These are phyloP conservation scores for Xylaria sp. DNA, from an alignment of 2,329 filamentous ascomycete species.

Conservation along the genomic window DNA sequence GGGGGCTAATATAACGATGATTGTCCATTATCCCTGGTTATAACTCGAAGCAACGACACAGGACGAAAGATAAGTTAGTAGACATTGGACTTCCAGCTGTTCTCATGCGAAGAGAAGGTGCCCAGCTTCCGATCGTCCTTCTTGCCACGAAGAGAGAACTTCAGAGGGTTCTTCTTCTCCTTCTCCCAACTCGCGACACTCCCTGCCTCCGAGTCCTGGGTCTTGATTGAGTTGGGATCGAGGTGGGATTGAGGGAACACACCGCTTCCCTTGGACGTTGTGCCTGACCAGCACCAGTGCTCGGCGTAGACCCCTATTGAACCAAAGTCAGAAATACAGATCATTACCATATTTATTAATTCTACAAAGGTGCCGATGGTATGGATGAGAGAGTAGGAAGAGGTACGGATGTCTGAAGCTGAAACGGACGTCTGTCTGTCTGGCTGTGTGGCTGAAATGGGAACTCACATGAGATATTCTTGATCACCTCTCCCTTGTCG, in stretches of 20 bases:
- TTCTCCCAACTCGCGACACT: constrained; percentile 49
- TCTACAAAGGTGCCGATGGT: not conserved
- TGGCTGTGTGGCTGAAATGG: not conserved
- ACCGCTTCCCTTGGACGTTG: constrained; percentile 49
- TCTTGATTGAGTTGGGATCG: constrained; percentile 46
- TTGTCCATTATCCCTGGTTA: not conserved
- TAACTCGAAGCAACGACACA: not conserved
- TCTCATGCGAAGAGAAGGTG: constrained; percentile 38
- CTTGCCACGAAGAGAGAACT: constrained; percentile 46
- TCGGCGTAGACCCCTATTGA: constrained; percentile 47
- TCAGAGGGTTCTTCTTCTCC: constrained; percentile 48
- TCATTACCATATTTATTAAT: not conserved
- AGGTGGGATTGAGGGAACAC: constrained; percentile 51
- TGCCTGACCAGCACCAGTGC: constrained; percentile 52
- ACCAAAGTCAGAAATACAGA: constrained; percentile 29
- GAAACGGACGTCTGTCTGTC: not conserved
- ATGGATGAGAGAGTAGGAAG: not conserved
- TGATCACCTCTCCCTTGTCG: constrained; percentile 74
- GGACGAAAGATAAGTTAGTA: constrained; percentile 34
- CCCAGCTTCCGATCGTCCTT: constrained; percentile 41
- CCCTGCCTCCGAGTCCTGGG: constrained; percentile 39
- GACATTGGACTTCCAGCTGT: constrained; percentile 33
- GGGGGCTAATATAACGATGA: not conserved
- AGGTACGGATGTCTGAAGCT: not conserved
- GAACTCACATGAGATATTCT: constrained; percentile 62